Percentiles rank a stretch among this genome's conserved stretches.
Conservation (phyloP, 176 grass and related monocot species). For the Tillandsia leiboldiana region DNA sequence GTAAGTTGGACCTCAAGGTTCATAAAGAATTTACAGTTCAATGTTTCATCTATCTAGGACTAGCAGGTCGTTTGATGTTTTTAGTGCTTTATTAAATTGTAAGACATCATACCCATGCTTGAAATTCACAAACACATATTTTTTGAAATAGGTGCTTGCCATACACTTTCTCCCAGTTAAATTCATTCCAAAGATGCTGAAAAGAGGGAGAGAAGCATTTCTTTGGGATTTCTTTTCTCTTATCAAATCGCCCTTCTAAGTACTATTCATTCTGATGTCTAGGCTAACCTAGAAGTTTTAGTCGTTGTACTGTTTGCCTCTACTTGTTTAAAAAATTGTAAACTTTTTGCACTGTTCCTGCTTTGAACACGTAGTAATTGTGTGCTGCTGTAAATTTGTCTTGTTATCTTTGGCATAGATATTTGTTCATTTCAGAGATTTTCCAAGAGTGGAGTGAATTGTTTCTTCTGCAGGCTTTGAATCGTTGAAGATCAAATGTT, state of each 20-base stretch:
- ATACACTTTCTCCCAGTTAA: not conserved
- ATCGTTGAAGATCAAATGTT: conserved; percentile 1
- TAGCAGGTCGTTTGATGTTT: not conserved
- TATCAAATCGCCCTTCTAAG: no score
- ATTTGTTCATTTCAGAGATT: not conserved
- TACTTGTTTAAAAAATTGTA: no score
- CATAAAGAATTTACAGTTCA: not conserved
- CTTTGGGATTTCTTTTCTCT: no score
- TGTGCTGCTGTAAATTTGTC: not conserved
- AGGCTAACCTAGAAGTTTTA: no score
- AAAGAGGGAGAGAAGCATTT: no score
- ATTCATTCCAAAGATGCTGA: not conserved
- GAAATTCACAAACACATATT: not conserved
- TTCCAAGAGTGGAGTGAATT: not conserved
- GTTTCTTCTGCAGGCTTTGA: not conserved
- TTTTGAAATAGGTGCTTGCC: not conserved
- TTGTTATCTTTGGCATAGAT: not conserved
- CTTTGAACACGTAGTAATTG: not conserved
- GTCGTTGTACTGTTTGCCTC: no score
- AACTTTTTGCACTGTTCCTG: not conserved
- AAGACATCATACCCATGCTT: not conserved
- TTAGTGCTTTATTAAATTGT: not conserved
- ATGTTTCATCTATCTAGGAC: not conserved
- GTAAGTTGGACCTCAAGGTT: no score
- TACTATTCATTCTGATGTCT: no score